These are phyloP conservation scores for Wallacemonas collosoma DNA, from an alignment of 208 protist genomes.

Conservation along the genomic window DNA sequence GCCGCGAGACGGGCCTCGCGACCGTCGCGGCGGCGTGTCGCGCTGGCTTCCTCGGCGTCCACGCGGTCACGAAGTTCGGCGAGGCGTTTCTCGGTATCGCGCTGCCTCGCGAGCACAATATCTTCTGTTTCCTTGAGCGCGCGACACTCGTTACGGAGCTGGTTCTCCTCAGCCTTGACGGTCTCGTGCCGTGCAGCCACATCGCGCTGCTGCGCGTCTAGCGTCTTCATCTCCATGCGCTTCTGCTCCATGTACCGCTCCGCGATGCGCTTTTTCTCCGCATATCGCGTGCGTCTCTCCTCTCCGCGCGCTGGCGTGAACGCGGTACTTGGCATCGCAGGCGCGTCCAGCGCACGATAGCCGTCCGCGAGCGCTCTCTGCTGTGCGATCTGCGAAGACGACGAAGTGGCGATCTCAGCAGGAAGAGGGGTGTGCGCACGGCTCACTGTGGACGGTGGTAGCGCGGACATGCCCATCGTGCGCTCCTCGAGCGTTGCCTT, in stretches of 20 bases:
- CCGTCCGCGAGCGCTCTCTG: conserved; percentile 1
- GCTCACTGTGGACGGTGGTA: conserved; percentile 13
- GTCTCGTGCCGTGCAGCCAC: conserved; percentile 22
- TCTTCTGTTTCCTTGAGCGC: conserved; percentile 44
- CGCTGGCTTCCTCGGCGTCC: conserved; percentile 20
- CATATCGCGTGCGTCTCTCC: conserved; percentile 25
- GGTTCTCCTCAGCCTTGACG: conserved; percentile 32
- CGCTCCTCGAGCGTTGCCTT: conserved; percentile 34
- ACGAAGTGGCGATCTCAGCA: not conserved
- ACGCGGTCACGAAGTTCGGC: conserved; percentile 17
- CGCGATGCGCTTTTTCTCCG: conserved; percentile 32
- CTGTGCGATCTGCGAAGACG: not conserved
- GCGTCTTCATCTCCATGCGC: conserved; percentile 19
- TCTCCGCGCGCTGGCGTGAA: not conserved
- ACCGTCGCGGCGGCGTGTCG: conserved; percentile 9
- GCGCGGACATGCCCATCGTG: conserved; percentile 30
- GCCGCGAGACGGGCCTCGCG: not conserved
- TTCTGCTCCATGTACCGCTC: conserved; percentile 33
- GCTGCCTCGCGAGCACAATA: conserved; percentile 37
- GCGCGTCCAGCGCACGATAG: conserved; percentile 1
- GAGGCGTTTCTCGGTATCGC: conserved; percentile 26
- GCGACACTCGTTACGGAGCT: conserved; percentile 38
- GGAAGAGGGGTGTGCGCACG: conserved; percentile 3
- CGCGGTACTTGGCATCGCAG: not conserved
- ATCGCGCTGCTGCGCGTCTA: conserved; percentile 18